Percentiles rank a stretch among this genome's conserved stretches.
Conservation (phyloP, 768 basidiomycete genomes). For the Aureoboletus auriporus region DNA sequence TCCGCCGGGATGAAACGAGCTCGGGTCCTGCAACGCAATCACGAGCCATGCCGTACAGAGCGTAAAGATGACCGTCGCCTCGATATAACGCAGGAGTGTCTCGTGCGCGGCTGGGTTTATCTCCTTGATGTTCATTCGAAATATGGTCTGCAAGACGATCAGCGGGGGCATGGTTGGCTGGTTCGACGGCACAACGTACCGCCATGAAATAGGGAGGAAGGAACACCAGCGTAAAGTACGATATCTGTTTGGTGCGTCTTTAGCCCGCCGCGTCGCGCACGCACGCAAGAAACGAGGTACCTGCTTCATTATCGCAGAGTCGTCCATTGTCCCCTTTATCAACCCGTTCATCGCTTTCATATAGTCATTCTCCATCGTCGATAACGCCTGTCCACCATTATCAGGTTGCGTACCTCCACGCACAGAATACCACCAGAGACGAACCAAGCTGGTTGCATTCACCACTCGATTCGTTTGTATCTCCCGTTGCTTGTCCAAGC, state of each 20-base stretch:
- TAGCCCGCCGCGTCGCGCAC: not conserved
- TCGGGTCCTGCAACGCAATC: slow-evolving; percentile 43
- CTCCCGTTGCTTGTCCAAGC: slow-evolving; percentile 27
- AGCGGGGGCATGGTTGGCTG: not conserved
- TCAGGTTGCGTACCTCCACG: not conserved
- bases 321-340: slow-evolving; percentile 42
- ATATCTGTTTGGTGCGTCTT: slow-evolving; percentile 34
- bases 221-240: slow-evolving; percentile 60
- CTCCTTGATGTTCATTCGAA: slow-evolving; percentile 29
- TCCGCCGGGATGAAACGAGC: slow-evolving; percentile 14
- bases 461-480: slow-evolving; percentile 28
- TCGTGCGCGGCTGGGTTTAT: slow-evolving; percentile 11
- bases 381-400: slow-evolving; percentile 44
- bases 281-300: slow-evolving; percentile 3
- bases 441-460: slow-evolving; percentile 31
- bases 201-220: slow-evolving; percentile 48
- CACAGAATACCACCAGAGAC: not conserved
- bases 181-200: slow-evolving; percentile 11
- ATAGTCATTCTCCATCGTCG: slow-evolving; percentile 54
- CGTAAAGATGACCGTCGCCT: slow-evolving; percentile 44
- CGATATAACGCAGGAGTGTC: slow-evolving; percentile 32
- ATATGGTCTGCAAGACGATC: slow-evolving; percentile 25
- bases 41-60: slow-evolving; percentile 50
- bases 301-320: slow-evolving; percentile 39
- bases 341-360: slow-evolving; percentile 48